Evolutionary conservation across 345 rosid species (phyloP).

Genomic region (Bretschneidera sinensis): DNA sequence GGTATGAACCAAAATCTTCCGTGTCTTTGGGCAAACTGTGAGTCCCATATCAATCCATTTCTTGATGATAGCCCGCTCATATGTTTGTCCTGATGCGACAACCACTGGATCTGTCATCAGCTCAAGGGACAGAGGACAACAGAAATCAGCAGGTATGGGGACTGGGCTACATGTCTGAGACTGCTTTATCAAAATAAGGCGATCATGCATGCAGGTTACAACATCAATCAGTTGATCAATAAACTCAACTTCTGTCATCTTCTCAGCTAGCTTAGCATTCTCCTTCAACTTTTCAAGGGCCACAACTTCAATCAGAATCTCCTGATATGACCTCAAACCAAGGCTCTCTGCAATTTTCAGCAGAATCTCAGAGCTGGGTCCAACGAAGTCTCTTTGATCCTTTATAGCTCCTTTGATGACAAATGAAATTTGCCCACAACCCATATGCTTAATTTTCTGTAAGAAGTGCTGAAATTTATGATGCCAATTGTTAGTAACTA

Average conservation of each 20-base stretch:
- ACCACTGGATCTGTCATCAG: constrained; percentile 98
- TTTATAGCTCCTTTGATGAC: constrained; percentile 53
- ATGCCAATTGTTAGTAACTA: constrained; percentile 22
- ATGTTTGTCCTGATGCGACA: constrained; percentile 93
- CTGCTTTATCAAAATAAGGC: constrained; percentile 70
- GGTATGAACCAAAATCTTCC: constrained; percentile 67
- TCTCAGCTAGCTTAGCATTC: constrained; percentile 84
- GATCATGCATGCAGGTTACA: constrained; percentile 70
- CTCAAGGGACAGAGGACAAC: constrained; percentile 93
- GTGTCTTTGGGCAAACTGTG: constrained; percentile 93
- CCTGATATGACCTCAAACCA: constrained; percentile 83
- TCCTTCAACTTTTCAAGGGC: constrained; percentile 96
- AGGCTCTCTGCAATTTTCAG: constrained; percentile 65
- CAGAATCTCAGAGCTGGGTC: constrained; percentile 60
- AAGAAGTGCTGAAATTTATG: constrained; percentile 52
- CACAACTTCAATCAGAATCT: constrained; percentile 84
- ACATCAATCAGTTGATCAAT: constrained; percentile 64
- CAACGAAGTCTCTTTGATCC: constrained; percentile 55
- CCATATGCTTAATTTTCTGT: constrained; percentile 63
- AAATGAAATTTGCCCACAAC: constrained; percentile 49
- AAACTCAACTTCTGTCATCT: constrained; percentile 64
- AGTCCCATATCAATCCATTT: constrained; percentile 93
- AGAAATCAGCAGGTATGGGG: constrained; percentile 91
- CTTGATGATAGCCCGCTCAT: constrained; percentile 82
- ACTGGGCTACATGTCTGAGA: constrained; percentile 67